Percentiles rank a stretch among this genome's conserved stretches.
Conservation (phyloP, 805 yeast species). For the Jamesozyma hellenica region DNA sequence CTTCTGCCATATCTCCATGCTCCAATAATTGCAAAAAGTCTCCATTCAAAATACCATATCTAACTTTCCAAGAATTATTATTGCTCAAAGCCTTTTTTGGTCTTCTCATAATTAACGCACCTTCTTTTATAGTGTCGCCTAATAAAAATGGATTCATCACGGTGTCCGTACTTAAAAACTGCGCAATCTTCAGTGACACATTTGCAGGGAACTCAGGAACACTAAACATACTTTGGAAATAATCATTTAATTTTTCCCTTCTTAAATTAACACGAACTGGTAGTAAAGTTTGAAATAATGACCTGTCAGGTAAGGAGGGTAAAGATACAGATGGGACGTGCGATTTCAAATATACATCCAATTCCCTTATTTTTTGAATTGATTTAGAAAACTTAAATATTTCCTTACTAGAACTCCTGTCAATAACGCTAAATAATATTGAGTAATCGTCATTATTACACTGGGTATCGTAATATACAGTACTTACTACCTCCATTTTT, state of each 20-base stretch:
- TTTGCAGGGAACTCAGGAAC: conserved; percentile 49
- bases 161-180: conserved; percentile 57
- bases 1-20: conserved; percentile 42
- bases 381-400: conserved; percentile 68
- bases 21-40: conserved; percentile 50
- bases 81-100: conserved; percentile 41
- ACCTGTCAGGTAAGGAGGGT: conserved; percentile 56
- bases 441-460: conserved; percentile 46
- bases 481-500: conserved; percentile 39
- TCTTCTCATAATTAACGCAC: conserved; percentile 51
- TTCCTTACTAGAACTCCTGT: conserved; percentile 50
- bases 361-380: conserved; percentile 44
- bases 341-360: conserved; percentile 54
- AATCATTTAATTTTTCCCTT: conserved; percentile 44
- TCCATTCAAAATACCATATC: conserved; percentile 60
- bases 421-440: conserved; percentile 53
- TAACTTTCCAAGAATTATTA: conserved; percentile 55
- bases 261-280: conserved; percentile 61
- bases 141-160: conserved; percentile 48
- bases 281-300: conserved; percentile 39
- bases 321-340: conserved; percentile 38
- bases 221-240: conserved; percentile 45
- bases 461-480: conserved; percentile 33
- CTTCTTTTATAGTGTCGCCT: conserved; percentile 49
- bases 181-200: conserved; percentile 45